Evolutionary conservation across 179 eudicot species (phyloP), one percentile per base, ranked within the genome.

Genomic region (Carnegiea gigantea): DNA sequence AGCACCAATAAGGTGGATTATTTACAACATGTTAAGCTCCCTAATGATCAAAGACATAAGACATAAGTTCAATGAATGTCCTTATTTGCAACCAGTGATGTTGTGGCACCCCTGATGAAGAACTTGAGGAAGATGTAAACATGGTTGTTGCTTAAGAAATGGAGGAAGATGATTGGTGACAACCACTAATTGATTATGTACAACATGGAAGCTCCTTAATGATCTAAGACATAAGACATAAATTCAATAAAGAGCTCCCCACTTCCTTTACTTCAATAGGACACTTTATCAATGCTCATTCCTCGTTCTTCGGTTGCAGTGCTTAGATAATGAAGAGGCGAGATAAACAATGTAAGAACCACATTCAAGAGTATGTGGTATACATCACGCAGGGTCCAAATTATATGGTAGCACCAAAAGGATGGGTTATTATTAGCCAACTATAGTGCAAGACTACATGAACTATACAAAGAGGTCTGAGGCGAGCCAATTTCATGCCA

Each of bases 391-490:
- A 6, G 70, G 83, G 9, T 60, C 60, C 4, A 81, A 75, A 14
- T 9, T 71, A 26, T 17, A 80, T 26, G 24, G 48, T 26, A 0
- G 40, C 10, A 17, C 49, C 6, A 80, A 80, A 28, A 38, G 83
- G 28, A 75, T 81, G 75, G 75, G 79, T 0, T 76, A 81, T 72
- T 60, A 48, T 48, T 48, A 14, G 81, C 77, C 84, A 77, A 30
- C 33, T 30, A 30, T 30, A 30, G 33, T 30, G 33, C 33, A 30
- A 30, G 33, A 30, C 33, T 30, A 71, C 77, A 77, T 77, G 71
- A 73, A 82, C n/a, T 70, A 68, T 23, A 77, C 71, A 1, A 54
- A 71, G 49, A 77, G 24, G 14, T 81, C 28, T 26, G 38, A 81
- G 12, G 1, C 53, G 1, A 3, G 7, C 14, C 53, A 48, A 48